A percentile compares a stretch with the other conserved stretches of the same genome.
Evolutionary conservation across 2,329 filamentous ascomycete species (phyloP).

Genomic region (Colletotrichum sp.): DNA sequence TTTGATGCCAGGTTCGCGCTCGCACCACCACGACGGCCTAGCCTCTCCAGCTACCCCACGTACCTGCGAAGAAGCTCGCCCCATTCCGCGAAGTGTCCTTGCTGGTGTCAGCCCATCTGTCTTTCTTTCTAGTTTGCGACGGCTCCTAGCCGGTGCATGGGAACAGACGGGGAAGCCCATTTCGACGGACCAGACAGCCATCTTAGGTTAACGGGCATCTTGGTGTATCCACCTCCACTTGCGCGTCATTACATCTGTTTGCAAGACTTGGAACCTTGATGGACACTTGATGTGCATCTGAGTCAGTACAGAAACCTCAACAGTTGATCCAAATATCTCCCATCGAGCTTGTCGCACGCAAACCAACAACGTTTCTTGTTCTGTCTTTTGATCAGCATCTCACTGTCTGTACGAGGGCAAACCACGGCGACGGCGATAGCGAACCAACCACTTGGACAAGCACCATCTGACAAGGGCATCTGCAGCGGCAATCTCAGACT

Average conservation of each 20-base stretch:
- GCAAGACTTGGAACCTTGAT: constrained; percentile 15
- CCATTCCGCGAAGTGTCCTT: not conserved
- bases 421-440: not conserved
- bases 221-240: constrained; percentile 5
- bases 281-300: not conserved
- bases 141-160: not conserved
- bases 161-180: not conserved
- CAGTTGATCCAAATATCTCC: constrained; percentile 7
- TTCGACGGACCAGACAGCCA: not conserved
- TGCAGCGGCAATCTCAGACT: not conserved
- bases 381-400: not conserved
- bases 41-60: not conserved
- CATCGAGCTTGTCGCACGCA: constrained; percentile 3
- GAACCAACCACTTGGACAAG: not conserved
- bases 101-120: not conserved
- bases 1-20: not conserved
- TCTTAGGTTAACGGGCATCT: not conserved
- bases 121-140: not conserved
- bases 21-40: not conserved
- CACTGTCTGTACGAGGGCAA: not conserved
- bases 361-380: not conserved
- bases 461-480: not conserved
- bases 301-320: constrained; percentile 8
- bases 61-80: not conserved
- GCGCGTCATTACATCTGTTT: constrained; percentile 1